Evolutionary conservation across 148 eudicot species (phyloP), one percentile per base, ranked within the genome.

Genomic region (Fagopyrum esculentum): DNA sequence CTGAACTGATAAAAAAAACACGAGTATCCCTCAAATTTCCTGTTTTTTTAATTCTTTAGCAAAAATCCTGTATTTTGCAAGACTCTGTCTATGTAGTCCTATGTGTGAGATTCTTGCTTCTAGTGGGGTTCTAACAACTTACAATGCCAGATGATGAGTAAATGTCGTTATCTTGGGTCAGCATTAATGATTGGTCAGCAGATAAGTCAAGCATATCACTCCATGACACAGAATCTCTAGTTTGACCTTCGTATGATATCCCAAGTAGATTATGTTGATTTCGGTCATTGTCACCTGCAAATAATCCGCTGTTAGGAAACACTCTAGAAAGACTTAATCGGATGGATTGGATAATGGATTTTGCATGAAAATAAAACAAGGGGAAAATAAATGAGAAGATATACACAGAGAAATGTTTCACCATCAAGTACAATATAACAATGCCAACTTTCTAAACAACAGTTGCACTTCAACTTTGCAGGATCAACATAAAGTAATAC

Each of bases 201-300:
- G 69, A 63, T 66, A 66, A 40, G 17, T 66, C 71, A 13, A 66
- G 30, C 46, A 66, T 46, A 5, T 66, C 71, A 66, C 30, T 66
- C 71, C 71, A 66, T 66, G 71, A 66, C 19, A 66, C 1, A 66
- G 71, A 66, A 35, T 66, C 71, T 66, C 46, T 66, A 13, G 19
- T 43, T 66, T 66, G 46, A 66, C 47, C 71, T 43, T 66, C 71
- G 6, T 43, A 13, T 35, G 71, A 66, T 66, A 47, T 40, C 71
- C 46, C 71, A 66, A 66, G 46, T 66, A 66, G 71, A 66, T 66
- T 5, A 40, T 66, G 71, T 43, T 66, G 71, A 66, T 66, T 66
- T 17, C 71, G 19, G 40, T n/a, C 6, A 66, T 66, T 63, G 47
- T 40, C 17, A 13, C 19, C 40, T 43, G 71, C 45, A 66, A 66